Evolutionary conservation across 441 rosid genomes (phyloP).

Genomic region (Adansonia grandidieri): DNA sequence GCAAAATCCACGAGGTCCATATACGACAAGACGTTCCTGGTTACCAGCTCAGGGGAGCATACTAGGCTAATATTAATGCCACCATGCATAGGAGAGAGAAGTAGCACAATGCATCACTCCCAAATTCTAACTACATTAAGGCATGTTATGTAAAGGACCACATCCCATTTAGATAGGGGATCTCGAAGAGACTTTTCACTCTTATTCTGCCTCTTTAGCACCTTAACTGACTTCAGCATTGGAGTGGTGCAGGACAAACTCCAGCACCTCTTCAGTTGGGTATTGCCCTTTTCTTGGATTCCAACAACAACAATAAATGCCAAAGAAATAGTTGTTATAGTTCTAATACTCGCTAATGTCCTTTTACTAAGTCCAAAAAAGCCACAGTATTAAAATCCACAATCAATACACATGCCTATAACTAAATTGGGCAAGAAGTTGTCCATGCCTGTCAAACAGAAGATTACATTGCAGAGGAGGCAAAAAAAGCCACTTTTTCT

Average conservation of each 20-base stretch:
- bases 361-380: constrained; percentile 5
- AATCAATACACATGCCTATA: constrained; percentile 9
- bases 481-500: constrained; percentile 82
- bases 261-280: background rate
- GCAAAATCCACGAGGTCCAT: background rate
- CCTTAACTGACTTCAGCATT: background rate
- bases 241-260: background rate
- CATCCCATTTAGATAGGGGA: background rate
- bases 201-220: background rate
- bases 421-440: constrained; percentile 12
- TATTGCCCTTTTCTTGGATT: constrained; percentile 5
- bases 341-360: background rate
- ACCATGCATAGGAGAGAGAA: background rate
- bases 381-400: constrained; percentile 13
- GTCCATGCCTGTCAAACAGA: constrained; percentile 74
- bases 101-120: background rate
- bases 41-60: background rate
- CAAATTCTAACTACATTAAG: background rate
- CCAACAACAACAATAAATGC: background rate
- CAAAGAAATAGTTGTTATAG: background rate
- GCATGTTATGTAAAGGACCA: background rate
- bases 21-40: background rate
- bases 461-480: constrained; percentile 74
- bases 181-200: background rate
- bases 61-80: background rate